Evolutionary conservation across 768 basidiomycete genomes (phyloP).

Genomic region (Trametes maxima): DNA sequence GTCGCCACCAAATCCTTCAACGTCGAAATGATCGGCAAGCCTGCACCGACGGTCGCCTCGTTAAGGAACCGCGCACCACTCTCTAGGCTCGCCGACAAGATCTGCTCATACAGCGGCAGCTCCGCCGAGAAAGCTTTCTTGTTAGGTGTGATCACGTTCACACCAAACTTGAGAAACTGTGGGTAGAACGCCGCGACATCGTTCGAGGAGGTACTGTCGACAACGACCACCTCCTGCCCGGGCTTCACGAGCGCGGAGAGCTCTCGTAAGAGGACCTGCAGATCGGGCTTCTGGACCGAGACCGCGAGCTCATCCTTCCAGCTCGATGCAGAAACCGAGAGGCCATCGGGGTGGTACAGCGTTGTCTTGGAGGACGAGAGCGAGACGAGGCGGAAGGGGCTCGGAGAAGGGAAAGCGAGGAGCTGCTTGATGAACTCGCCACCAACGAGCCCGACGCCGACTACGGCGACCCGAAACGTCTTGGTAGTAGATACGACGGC

Average conservation of each 20-base stretch:
- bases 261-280: constrained; percentile 42
- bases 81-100: constrained; percentile 58
- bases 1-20: constrained; percentile 90
- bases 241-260: constrained; percentile 49
- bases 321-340: constrained; percentile 41
- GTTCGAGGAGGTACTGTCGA: constrained; percentile 93
- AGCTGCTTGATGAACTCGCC: constrained; percentile 85
- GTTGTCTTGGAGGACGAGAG: constrained; percentile 68
- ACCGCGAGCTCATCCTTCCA: constrained; percentile 52
- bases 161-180: constrained; percentile 70
- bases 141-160: constrained; percentile 94
- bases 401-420: constrained; percentile 58
- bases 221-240: constrained; percentile 63
- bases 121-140: constrained; percentile 93
- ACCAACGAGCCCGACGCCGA: constrained; percentile 94
- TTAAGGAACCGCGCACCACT: constrained; percentile 73
- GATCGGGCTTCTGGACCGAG: constrained; percentile 47
- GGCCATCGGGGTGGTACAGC: constrained; percentile 53
- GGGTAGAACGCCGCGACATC: constrained; percentile 83
- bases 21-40: constrained; percentile 88
- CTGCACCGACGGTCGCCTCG: constrained; percentile 95
- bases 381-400: constrained; percentile 65
- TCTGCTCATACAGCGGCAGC: constrained; percentile 64
- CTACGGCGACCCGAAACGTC: constrained; percentile 63
- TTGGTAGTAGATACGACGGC: constrained; percentile 20